Evolutionary conservation across 2,329 filamentous ascomycete species (phyloP).

Genomic region (Nakataea oryzae): DNA sequence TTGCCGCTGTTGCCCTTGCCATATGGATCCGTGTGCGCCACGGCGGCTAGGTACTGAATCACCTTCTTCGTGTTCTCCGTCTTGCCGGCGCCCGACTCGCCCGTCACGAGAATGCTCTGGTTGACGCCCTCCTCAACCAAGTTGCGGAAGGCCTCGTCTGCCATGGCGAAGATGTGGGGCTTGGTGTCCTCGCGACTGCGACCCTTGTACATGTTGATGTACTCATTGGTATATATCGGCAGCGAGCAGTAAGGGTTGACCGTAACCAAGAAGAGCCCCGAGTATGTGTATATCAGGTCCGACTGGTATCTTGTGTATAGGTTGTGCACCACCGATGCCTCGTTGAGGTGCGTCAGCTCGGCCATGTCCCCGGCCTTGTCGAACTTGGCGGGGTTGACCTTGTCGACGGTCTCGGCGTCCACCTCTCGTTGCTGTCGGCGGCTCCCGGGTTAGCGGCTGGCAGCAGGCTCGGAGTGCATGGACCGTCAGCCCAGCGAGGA

Average conservation of each 20-base stretch:
- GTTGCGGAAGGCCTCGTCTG: slow-evolving; percentile 91
- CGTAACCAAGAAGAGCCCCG: slow-evolving; percentile 89
- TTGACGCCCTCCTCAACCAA: slow-evolving; percentile 91
- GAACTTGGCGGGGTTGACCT: slow-evolving; percentile 98
- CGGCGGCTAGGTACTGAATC: slow-evolving; percentile 93
- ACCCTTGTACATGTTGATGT: slow-evolving; percentile 96
- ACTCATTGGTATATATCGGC: slow-evolving; percentile 93
- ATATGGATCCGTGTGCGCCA: slow-evolving; percentile 73
- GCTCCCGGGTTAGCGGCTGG: not conserved
- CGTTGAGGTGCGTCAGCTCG: slow-evolving; percentile 93
- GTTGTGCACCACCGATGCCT: slow-evolving; percentile 96
- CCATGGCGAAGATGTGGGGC: slow-evolving; percentile 96
- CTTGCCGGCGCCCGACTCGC: slow-evolving; percentile 95
- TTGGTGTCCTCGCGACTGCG: slow-evolving; percentile 86
- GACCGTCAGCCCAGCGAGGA: not conserved
- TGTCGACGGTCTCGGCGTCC: slow-evolving; percentile 81
- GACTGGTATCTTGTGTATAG: slow-evolving; percentile 90
- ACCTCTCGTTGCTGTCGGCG: slow-evolving; percentile 67
- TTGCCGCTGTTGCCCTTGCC: slow-evolving; percentile 41
- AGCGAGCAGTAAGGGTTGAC: slow-evolving; percentile 94
- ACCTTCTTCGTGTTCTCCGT: slow-evolving; percentile 99
- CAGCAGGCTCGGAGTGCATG: not conserved
- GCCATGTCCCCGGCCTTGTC: slow-evolving; percentile 99
- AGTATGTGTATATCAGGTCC: slow-evolving; percentile 97
- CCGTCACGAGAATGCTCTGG: slow-evolving; percentile 94